Base-by-base conservation (phyloP, 2,329 filamentous ascomycete genomes). In the Clarireedia monteithiana region DNA sequence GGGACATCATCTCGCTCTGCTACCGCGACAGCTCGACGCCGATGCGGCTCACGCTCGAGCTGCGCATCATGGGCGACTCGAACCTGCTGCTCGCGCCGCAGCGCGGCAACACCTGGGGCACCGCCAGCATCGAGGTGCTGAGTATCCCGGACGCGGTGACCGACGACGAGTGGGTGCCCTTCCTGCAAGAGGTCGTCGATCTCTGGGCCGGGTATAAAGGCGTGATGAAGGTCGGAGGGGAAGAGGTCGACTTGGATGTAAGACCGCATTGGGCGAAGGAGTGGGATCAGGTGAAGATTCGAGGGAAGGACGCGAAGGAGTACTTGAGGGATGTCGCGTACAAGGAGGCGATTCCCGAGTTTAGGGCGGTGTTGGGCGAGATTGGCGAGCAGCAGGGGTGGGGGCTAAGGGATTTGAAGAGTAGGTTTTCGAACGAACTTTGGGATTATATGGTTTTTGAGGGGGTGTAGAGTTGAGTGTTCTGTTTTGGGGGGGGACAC, bases 181-280 rank as follows among this genome's bases (percentile, higher is more conserved):
- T 74, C 59, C 67, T 67, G 10, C 74, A 77, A 62, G 64, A 68
- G 39, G 70, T 77, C 5, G 57, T 70, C 2, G 71, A 76, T 60
- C 60, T 68, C 20, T 77, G 75, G 75, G 70, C 71, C 66, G 60
- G 62, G 17, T 73, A 74, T 55, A 54, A 10, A 1, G 52, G 52
- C 1, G 26, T 48, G 20, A 48, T 48, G 46, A 26, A 17, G 5
- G 5, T 17, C 5, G 26, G 46, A 17, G 46, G 26, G 15, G 15
- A 71, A 23, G 72, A 71, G 1, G 17, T 15, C 1, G 0, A 15
- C 2, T 12, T 55, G 14, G 36, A 55, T 46, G 6, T 55, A 2
- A 60, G 73, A 23, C 74, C 74, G 14, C 74, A 76, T 58, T 75
- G 72, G 74, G 74, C 72, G 0, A 75, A 76, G 63, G 72, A 76